Evolutionary conservation across 352 stramenopile species (phyloP).

Genomic region (Phytophthora cryptogea): DNA sequence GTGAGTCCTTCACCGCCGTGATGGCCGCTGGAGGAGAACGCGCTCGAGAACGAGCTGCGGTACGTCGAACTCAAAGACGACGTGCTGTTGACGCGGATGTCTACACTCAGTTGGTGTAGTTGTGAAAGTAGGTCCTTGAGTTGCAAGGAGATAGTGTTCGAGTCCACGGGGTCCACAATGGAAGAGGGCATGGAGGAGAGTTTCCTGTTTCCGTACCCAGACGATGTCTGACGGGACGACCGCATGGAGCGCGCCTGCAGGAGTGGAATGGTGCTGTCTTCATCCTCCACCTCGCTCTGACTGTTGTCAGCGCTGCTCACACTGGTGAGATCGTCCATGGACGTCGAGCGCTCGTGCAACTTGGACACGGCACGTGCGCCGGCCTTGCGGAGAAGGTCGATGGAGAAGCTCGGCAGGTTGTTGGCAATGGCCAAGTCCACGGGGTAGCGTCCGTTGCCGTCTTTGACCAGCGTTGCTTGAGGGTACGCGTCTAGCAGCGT

Average conservation of each 20-base stretch:
- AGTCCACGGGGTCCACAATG: constrained; percentile 47
- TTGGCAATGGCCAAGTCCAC: constrained; percentile 66
- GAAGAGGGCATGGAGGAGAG: constrained; percentile 23
- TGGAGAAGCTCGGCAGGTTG: constrained; percentile 68
- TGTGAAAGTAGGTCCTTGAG: constrained; percentile 74
- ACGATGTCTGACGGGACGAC: constrained; percentile 40
- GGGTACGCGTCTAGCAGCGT: constrained; percentile 50
- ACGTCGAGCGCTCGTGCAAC: constrained; percentile 42
- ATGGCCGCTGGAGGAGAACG: constrained; percentile 42
- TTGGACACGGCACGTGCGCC: constrained; percentile 38
- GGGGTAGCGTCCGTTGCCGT: constrained; percentile 57
- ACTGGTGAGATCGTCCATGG: constrained; percentile 36
- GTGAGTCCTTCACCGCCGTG: constrained; percentile 28
- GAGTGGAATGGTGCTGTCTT: constrained; percentile 33
- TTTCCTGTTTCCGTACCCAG: constrained; percentile 34
- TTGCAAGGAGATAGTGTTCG: constrained; percentile 63
- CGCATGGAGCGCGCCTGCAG: constrained; percentile 57
- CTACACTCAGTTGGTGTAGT: constrained; percentile 70
- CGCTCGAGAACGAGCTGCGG: constrained; percentile 75
- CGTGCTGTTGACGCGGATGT: constrained; percentile 61
- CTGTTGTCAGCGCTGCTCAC: constrained; percentile 30
- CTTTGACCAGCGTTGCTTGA: constrained; percentile 55
- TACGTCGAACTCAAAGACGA: constrained; percentile 61
- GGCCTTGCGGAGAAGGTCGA: constrained; percentile 74
- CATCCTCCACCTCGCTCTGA: constrained; percentile 30